These are phyloP conservation scores for Graphilbum ipis-grandicollis DNA, from an alignment of 2,329 filamentous ascomycete species.

Conservation along the genomic window DNA sequence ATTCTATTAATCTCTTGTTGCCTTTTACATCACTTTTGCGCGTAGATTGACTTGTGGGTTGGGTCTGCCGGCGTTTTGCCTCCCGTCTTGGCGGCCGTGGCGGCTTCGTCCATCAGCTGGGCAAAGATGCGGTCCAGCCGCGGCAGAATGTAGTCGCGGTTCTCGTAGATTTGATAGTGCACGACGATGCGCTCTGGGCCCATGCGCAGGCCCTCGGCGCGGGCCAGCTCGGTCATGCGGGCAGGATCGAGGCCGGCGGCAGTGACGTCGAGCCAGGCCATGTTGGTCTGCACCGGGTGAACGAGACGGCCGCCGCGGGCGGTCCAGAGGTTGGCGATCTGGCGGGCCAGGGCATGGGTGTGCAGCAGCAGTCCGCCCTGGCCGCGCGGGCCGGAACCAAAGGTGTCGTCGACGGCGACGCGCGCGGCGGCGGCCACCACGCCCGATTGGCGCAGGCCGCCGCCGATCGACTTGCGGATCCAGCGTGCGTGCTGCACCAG, in stretches of 20 bases:
- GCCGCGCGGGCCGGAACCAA: conserved; percentile 37
- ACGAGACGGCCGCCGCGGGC: conserved; percentile 49
- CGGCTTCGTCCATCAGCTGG: conserved; percentile 13
- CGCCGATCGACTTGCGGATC: conserved; percentile 66
- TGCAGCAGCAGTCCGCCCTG: conserved; percentile 43
- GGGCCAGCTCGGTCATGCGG: conserved; percentile 21
- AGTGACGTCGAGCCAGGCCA: conserved; percentile 69
- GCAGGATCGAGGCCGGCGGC: conserved; percentile 28
- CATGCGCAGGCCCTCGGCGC: conserved; percentile 24
- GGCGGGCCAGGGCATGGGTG: conserved; percentile 45
- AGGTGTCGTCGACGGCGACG: conserved; percentile 66
- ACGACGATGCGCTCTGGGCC: conserved; percentile 25
- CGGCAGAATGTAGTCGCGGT: conserved; percentile 39
- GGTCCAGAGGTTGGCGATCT: conserved; percentile 46
- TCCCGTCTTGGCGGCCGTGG: background rate
- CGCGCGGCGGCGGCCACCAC: conserved; percentile 59
- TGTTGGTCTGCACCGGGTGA: conserved; percentile 71
- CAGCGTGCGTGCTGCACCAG: conserved; percentile 54
- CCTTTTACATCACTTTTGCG: background rate
- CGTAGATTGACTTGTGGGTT: background rate
- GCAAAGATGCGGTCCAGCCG: conserved; percentile 39
- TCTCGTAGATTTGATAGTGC: conserved; percentile 44
- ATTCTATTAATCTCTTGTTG: background rate
- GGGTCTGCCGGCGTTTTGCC: background rate
- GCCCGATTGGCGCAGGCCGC: conserved; percentile 60